These are phyloP conservation scores for Fraxinus nigra DNA, from an alignment of 305 asterid species.

Conservation along the genomic window DNA sequence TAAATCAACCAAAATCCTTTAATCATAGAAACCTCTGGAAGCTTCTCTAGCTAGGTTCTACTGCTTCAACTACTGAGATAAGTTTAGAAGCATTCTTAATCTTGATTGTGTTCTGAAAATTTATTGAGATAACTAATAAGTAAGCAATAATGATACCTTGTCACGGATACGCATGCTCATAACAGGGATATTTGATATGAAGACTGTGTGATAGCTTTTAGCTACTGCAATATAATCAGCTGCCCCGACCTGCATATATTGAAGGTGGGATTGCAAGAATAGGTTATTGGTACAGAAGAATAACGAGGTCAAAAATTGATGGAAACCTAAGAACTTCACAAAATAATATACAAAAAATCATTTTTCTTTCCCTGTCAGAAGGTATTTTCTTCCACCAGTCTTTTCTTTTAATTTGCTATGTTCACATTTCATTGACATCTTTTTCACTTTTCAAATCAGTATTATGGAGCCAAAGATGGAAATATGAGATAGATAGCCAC, in stretches of 20 bases:
- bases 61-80: background rate
- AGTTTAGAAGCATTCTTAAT: background rate
- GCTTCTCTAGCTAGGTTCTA: background rate
- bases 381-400: background rate
- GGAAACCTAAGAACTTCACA: background rate
- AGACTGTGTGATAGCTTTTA: slow-evolving; percentile 77
- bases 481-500: background rate
- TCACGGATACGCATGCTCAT: slow-evolving; percentile 99
- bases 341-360: background rate
- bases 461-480: background rate
- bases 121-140: background rate
- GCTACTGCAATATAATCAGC: slow-evolving; percentile 96
- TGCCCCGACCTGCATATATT: slow-evolving; percentile 76
- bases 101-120: background rate
- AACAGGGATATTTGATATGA: slow-evolving; percentile 78
- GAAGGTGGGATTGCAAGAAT: slow-evolving; percentile 22
- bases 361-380: background rate
- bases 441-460: background rate
- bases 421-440: background rate
- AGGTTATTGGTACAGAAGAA: background rate
- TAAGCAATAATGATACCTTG: slow-evolving; percentile 51
- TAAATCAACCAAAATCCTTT: background rate
- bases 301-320: slow-evolving; percentile 11
- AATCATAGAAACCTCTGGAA: background rate
- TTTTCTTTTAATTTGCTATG: background rate